A percentile compares a stretch with the other conserved stretches of the same genome.
Evolutionary conservation across 2,329 filamentous ascomycete species (phyloP).

Genomic region (Teratosphaeria epicoccoides): DNA sequence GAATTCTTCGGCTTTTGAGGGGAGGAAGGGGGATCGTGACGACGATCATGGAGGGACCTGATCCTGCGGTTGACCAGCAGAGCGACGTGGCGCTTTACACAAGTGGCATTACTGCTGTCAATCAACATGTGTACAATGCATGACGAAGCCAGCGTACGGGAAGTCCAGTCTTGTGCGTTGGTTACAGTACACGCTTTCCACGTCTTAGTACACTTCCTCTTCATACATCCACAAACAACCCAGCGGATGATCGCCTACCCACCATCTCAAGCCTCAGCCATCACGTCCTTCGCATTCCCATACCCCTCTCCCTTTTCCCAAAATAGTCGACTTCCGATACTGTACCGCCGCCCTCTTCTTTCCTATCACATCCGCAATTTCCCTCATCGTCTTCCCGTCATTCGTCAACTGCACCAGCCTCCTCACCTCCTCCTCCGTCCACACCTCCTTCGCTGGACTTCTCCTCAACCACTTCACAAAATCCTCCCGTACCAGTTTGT

Average conservation of each 20-base stretch:
- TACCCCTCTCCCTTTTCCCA: neutral
- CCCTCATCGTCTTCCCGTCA: neutral
- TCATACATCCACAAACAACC: too few species aligned
- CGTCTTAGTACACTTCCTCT: too few species aligned
- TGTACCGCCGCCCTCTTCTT: neutral
- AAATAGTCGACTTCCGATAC: neutral
- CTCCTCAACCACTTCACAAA: neutral
- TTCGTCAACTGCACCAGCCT: neutral
- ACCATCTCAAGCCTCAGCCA: too few species aligned
- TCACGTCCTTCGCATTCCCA: neutral
- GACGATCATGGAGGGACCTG: conserved; percentile 16
- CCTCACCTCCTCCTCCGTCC: neutral
- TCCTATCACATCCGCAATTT: neutral
- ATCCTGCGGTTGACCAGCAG: neutral
- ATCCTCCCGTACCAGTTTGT: neutral
- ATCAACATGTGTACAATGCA: too few species aligned
- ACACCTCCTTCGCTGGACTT: neutral
- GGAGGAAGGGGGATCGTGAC: conserved; percentile 46
- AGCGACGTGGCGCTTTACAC: neutral
- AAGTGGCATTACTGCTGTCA: neutral
- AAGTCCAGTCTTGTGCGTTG: too few species aligned
- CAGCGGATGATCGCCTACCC: too few species aligned
- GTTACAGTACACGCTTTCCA: too few species aligned
- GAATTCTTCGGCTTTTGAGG: conserved; percentile 58
- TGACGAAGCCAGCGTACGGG: too few species aligned